Percentiles rank a stretch among this genome's conserved stretches.
Evolutionary conservation across 805 yeast genomes (phyloP).

Genomic region (Saccharomycopsis javanensis): DNA sequence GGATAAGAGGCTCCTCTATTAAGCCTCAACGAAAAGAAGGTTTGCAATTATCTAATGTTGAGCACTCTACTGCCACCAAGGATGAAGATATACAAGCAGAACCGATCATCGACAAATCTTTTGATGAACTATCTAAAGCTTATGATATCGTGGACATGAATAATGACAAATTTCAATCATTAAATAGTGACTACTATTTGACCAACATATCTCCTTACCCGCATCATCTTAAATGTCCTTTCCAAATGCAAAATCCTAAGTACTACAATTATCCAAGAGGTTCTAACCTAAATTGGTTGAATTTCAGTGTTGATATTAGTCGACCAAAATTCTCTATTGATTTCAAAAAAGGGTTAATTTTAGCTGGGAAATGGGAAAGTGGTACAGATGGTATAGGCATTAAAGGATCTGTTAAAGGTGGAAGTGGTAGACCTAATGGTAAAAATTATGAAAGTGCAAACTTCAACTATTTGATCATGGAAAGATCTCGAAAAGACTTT

Average conservation of each 20-base stretch:
- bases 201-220: constrained; percentile 81
- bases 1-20: constrained; percentile 39
- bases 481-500: constrained; percentile 42
- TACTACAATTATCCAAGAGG: constrained; percentile 49
- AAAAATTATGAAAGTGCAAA: constrained; percentile 61
- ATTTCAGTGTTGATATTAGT: constrained; percentile 57
- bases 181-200: constrained; percentile 40
- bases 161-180: constrained; percentile 5
- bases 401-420: constrained; percentile 36
- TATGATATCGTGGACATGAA: constrained; percentile 16
- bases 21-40: constrained; percentile 21
- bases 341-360: constrained; percentile 67
- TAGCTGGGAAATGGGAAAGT: constrained; percentile 66
- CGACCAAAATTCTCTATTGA: constrained; percentile 79
- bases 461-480: constrained; percentile 64
- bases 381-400: constrained; percentile 47
- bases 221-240: constrained; percentile 79
- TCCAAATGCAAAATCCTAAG: constrained; percentile 68
- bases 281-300: constrained; percentile 61
- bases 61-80: constrained; percentile 14
- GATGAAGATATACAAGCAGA: constrained; percentile 24
- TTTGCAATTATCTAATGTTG: constrained; percentile 9
- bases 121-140: constrained; percentile 30
- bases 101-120: constrained; percentile 32
- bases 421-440: constrained; percentile 73